Conservation (phyloP, 345 rosid species). For the Aquilaria malaccensis region DNA sequence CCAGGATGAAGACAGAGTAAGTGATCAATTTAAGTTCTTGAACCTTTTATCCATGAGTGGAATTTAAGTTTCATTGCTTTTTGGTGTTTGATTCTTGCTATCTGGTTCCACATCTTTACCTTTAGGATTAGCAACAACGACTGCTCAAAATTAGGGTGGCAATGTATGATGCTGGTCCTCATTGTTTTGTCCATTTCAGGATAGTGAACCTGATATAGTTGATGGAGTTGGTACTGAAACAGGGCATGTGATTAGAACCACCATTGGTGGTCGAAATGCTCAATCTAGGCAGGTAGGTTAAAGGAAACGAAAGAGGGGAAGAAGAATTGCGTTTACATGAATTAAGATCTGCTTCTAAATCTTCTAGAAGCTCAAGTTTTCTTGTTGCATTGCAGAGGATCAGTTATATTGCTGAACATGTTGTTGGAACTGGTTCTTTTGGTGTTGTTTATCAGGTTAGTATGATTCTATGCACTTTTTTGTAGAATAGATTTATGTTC, state of each 20-base stretch:
- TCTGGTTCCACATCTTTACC: neutral
- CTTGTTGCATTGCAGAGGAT: constrained; percentile 47
- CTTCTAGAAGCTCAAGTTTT: too few relatives aligned
- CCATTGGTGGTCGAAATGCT: constrained; percentile 76
- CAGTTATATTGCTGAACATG: constrained; percentile 87
- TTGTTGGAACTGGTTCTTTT: constrained; percentile 93
- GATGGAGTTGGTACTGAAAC: constrained; percentile 81
- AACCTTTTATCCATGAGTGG: constrained; percentile 7
- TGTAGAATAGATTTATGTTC: constrained; percentile 9
- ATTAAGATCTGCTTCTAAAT: too few relatives aligned
- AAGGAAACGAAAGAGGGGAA: neutral
- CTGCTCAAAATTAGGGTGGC: neutral
- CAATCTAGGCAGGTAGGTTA: constrained; percentile 69
- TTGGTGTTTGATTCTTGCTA: neutral
- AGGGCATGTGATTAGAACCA: constrained; percentile 77
- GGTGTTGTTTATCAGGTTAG: constrained; percentile 90
- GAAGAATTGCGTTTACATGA: too few relatives aligned
- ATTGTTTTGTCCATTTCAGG: constrained; percentile 38
- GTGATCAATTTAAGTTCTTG: constrained; percentile 16
- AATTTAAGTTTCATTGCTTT: constrained; percentile 4
- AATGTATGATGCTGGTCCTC: neutral
- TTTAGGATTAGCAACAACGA: neutral
- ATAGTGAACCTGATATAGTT: constrained; percentile 72
- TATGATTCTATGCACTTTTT: neutral
- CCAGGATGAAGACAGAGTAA: constrained; percentile 73